phyloP scores from a whole-genome alignment of 148 eudicot genomes.

The Dianthus caryophyllus region DNA sequence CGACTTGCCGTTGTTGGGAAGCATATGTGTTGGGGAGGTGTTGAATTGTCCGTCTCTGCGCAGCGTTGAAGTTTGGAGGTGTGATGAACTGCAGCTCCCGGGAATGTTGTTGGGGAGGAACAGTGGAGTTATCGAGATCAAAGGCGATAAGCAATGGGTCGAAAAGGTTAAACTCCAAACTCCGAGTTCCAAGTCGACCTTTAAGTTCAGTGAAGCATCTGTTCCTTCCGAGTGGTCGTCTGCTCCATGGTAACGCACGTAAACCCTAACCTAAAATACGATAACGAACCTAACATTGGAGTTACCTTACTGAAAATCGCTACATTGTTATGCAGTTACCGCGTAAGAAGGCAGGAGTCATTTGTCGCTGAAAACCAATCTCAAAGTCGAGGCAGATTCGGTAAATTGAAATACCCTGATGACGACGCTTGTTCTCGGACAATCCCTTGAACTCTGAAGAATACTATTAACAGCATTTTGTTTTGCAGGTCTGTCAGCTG shows the following conservation, averaged over 20 bases:
- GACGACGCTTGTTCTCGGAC: not conserved
- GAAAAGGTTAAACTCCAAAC: constrained; percentile 7
- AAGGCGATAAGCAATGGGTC: constrained; percentile 24
- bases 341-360: constrained; percentile 22
- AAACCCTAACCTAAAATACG: not conserved
- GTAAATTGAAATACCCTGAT: constrained; percentile 5
- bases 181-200: constrained; percentile 13
- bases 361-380: not conserved
- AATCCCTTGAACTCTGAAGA: not conserved
- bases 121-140: constrained; percentile 21
- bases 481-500: constrained; percentile 11
- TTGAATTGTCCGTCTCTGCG: constrained; percentile 22
- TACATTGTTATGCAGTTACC: constrained; percentile 13
- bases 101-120: constrained; percentile 22
- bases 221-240: constrained; percentile 23
- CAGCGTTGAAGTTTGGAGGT: constrained; percentile 27
- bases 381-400: constrained; percentile 13
- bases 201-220: constrained; percentile 20
- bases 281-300: not conserved
- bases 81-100: constrained; percentile 25
- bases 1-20: constrained; percentile 27
- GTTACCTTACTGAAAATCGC: not conserved
- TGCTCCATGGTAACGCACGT: constrained; percentile 18
- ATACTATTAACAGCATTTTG: not conserved
- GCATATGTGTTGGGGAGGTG: constrained; percentile 28